Percentiles rank a stretch among this genome's conserved stretches.
Evolutionary conservation across 2,329 filamentous ascomycete species (phyloP).

Genomic region (Lachnellula cervina): DNA sequence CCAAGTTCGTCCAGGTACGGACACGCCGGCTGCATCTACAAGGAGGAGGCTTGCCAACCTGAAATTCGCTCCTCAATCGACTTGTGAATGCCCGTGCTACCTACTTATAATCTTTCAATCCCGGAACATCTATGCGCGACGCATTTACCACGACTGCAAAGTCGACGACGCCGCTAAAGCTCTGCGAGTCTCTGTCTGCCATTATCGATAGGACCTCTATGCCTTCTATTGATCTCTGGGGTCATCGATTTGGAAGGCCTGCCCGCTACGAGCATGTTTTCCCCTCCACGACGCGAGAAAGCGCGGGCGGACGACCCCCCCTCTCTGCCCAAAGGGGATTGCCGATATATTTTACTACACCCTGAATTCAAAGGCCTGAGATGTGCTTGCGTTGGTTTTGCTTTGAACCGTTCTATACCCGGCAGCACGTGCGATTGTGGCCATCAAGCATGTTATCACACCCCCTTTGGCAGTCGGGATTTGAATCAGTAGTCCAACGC

Average conservation of each 20-base stretch:
- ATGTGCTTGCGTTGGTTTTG: constrained; percentile 55
- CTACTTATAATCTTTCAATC: neutral
- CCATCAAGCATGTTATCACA: constrained; percentile 56
- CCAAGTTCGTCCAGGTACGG: neutral
- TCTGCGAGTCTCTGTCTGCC: constrained; percentile 3
- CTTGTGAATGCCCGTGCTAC: neutral
- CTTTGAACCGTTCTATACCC: constrained; percentile 48
- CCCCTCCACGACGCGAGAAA: constrained; percentile 28
- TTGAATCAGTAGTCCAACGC: too few species aligned
- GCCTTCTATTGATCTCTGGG: constrained; percentile 22
- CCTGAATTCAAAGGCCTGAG: constrained; percentile 54
- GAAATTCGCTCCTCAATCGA: neutral
- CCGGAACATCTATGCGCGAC: constrained; percentile 1
- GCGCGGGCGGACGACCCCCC: constrained; percentile 37
- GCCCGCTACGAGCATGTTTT: constrained; percentile 23
- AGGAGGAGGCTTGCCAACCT: neutral
- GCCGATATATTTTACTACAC: constrained; percentile 53
- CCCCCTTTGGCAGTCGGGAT: constrained; percentile 15
- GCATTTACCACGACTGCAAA: neutral
- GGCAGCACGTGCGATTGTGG: constrained; percentile 54
- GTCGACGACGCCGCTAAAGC: neutral
- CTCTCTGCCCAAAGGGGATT: constrained; percentile 52
- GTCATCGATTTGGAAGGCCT: constrained; percentile 18
- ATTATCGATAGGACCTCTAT: constrained; percentile 17
- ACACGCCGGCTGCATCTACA: neutral